Evolutionary conservation across 805 yeast species (phyloP), one percentile per base, ranked within the genome.

Genomic region (Yarrowia sp.): DNA sequence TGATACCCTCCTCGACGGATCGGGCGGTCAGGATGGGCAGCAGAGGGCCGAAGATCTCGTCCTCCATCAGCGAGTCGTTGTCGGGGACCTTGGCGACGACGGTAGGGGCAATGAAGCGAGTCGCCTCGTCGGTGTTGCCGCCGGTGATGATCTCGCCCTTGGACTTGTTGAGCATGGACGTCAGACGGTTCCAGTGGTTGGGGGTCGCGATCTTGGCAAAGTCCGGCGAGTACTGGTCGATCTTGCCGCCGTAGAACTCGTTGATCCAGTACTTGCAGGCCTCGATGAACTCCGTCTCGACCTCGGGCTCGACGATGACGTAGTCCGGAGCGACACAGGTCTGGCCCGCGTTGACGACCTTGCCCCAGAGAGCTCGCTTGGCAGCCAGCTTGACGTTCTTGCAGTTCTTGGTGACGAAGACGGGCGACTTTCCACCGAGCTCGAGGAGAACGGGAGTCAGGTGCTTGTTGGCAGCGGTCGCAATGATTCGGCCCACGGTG

Each of bases 371-470:
- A 14, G 90, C 74, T 73, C 97, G 81, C 66, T 80, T 80, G 24
- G 90, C 78, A 4, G 81, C 78, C 14, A 69, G 59, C 22, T 65
- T 62, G 35, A 77, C 44, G 62, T 78, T 77, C 13, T 75, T 75
- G 38, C 61, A 55, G 55, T 79, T 74, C 65, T 76, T 77, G 58
- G 90, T 80, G 10, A 92, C 76, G 67, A 91, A 80, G 1, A 83
- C 88, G 0, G 98, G 98, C 7, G 93, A 86, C 73, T 93, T 93
- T 5, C 98, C 98, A 61, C 98, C 97, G 46, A 92, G 78, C 74
- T 92, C 98, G 65, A 92, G 78, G 8, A 88, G 74, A 10, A 81
- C 81, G 0, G 97, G 97, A 0, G 96, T 90, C 66, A 92, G 78
- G 19, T 82, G 81, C 73, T 88, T 84, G n/a, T 93, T 94, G 1